Evolutionary conservation across 2,329 filamentous ascomycete genomes (phyloP).

Genomic region (Ophiostoma montium): DNA sequence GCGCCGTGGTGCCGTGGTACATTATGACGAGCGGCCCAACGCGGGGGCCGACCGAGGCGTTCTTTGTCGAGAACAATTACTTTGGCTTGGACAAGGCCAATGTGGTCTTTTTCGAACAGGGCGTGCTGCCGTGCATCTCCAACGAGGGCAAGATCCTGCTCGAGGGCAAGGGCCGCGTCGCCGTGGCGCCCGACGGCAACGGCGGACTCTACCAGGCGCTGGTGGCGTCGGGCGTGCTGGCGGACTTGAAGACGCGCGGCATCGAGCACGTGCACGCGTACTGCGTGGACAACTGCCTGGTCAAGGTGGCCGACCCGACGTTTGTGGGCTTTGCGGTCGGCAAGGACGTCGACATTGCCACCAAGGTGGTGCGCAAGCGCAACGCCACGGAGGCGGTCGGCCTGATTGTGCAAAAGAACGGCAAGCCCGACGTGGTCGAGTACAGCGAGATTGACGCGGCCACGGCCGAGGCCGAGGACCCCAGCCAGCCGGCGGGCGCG

Average conservation of each 20-base stretch:
- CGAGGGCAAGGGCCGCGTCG: slow-evolving; percentile 78
- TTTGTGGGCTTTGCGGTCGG: slow-evolving; percentile 89
- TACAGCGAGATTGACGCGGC: slow-evolving; percentile 91
- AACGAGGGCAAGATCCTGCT: slow-evolving; percentile 96
- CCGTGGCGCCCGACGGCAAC: slow-evolving; percentile 93
- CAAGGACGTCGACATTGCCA: slow-evolving; percentile 86
- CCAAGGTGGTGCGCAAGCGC: slow-evolving; percentile 98
- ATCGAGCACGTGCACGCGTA: slow-evolving; percentile 94
- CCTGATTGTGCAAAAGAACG: slow-evolving; percentile 87
- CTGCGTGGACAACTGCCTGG: slow-evolving; percentile 98
- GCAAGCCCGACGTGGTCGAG: slow-evolving; percentile 92
- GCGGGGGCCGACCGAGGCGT: slow-evolving; percentile 77
- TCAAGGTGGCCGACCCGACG: slow-evolving; percentile 90
- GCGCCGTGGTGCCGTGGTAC: slow-evolving; percentile 77
- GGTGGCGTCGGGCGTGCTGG: slow-evolving; percentile 62
- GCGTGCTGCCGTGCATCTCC: slow-evolving; percentile 88
- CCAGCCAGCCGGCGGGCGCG: slow-evolving; percentile 63
- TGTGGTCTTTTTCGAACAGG: slow-evolving; percentile 89
- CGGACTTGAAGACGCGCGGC: slow-evolving; percentile 77
- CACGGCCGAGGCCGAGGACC: slow-evolving; percentile 79
- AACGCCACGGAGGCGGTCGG: slow-evolving; percentile 92
- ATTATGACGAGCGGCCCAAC: slow-evolving; percentile 99
- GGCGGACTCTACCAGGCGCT: slow-evolving; percentile 93
- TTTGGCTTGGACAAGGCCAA: slow-evolving; percentile 81
- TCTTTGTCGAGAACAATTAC: slow-evolving; percentile 79